Percentiles rank a stretch among this genome's conserved stretches.
Conservation (phyloP, 176 grass and related monocot genomes). For the Otatea glauca region DNA sequence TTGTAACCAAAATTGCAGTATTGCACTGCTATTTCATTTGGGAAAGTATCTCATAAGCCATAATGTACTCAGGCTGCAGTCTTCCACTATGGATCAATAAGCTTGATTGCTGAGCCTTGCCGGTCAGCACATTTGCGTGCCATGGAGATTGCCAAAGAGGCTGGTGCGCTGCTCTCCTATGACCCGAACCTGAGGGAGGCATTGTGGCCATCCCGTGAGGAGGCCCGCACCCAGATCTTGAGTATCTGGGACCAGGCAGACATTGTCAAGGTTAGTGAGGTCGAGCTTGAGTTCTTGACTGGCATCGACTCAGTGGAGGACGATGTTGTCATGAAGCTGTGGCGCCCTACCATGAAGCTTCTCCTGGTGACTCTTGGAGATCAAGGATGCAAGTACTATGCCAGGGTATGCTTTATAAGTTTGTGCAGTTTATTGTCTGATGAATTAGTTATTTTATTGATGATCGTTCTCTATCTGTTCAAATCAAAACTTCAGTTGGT, state of each 20-base stretch:
- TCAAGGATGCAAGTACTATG: conserved; percentile 93
- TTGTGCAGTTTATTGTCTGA: not conserved
- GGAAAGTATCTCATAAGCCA: conserved; percentile 8
- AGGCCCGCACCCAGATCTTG: conserved; percentile 81
- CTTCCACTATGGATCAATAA: conserved; percentile 97
- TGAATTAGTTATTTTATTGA: conserved; percentile 17
- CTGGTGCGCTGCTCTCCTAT: conserved; percentile 86
- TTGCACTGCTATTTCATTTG: not conserved
- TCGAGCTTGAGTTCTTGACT: conserved; percentile 91
- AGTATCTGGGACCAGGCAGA: conserved; percentile 97
- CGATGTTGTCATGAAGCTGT: conserved; percentile 79
- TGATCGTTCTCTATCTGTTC: not conserved
- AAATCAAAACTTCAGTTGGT: not conserved
- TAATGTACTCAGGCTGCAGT: conserved; percentile 60
- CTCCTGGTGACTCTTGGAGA: conserved; percentile 85
- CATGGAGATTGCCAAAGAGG: conserved; percentile 81
- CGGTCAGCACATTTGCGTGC: conserved; percentile 76
- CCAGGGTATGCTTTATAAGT: conserved; percentile 65
- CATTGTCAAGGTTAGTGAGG: conserved; percentile 93
- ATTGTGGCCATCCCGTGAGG: conserved; percentile 81
- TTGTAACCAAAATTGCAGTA: conserved; percentile 2
- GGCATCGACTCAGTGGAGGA: conserved; percentile 71
- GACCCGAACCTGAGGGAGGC: conserved; percentile 85
- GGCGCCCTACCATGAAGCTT: conserved; percentile 80
- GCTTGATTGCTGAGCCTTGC: conserved; percentile 90